Evolutionary conservation across 768 basidiomycete genomes (phyloP).

Genomic region (Sporobolomyces pararoseus): DNA sequence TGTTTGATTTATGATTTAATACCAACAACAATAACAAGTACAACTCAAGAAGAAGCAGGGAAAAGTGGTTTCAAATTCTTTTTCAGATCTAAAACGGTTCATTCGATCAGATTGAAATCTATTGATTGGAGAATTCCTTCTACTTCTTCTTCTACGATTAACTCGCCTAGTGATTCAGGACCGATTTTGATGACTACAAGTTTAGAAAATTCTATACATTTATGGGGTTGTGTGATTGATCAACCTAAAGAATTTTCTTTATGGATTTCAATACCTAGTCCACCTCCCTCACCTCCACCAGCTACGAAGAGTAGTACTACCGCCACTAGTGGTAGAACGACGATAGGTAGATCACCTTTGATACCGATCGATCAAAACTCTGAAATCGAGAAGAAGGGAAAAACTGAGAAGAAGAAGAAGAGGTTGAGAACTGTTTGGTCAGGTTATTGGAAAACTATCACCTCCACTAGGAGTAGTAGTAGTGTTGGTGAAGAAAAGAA

Average conservation of each 20-base stretch:
- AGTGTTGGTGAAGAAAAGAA: background rate
- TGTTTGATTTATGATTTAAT: conserved; percentile 2
- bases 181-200: conserved; percentile 41
- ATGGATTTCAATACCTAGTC: conserved; percentile 25
- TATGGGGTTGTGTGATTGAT: conserved; percentile 45
- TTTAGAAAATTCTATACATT: conserved; percentile 28
- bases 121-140: conserved; percentile 7
- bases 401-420: background rate
- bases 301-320: too few relatives aligned
- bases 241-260: conserved; percentile 44
- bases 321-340: too few relatives aligned
- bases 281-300: background rate
- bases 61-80: background rate
- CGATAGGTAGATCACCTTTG: background rate
- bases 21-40: too few relatives aligned
- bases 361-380: background rate
- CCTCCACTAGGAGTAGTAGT: conserved; percentile 1
- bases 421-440: conserved; percentile 4
- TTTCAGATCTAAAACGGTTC: background rate
- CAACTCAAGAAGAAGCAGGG: too few relatives aligned
- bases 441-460: conserved; percentile 20
- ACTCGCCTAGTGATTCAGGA: conserved; percentile 7
- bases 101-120: background rate
- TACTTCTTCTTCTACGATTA: conserved; percentile 8
- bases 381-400: background rate